Percentiles rank a stretch among this genome's conserved stretches.
These are phyloP conservation scores for Umbelopsis isabellina DNA, from an alignment of 192 early-diverging fungal species.

Conservation along the genomic window DNA sequence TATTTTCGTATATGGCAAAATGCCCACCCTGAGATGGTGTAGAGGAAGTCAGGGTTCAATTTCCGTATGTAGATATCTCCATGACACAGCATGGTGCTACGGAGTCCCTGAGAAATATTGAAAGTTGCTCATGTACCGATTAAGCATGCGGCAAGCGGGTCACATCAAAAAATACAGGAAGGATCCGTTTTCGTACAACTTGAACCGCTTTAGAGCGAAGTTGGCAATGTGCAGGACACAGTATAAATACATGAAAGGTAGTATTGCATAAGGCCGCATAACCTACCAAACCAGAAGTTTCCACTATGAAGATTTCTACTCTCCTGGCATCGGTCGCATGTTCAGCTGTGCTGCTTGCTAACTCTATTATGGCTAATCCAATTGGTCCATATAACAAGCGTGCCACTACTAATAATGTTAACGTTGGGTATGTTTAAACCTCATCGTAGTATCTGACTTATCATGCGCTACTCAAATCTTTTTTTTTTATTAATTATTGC, in stretches of 20 bases:
- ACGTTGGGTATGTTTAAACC: constrained; percentile 24
- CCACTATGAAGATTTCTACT: constrained; percentile 20
- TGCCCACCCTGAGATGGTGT: neutral
- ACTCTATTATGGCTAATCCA: constrained; percentile 11
- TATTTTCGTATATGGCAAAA: too few relatives aligned
- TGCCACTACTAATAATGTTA: constrained; percentile 18
- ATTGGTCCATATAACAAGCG: neutral
- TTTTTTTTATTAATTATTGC: neutral
- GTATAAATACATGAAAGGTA: too few relatives aligned
- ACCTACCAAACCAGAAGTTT: neutral
- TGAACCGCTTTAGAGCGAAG: too few relatives aligned
- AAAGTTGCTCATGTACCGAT: too few relatives aligned
- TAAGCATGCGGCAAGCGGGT: too few relatives aligned
- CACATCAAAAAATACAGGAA: too few relatives aligned
- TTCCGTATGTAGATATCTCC: constrained; percentile 19
- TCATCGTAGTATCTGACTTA: neutral
- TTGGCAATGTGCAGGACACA: too few relatives aligned
- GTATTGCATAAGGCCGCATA: neutral
- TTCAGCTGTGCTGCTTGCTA: constrained; percentile 21
- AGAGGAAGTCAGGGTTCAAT: constrained; percentile 4
- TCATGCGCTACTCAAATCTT: too few relatives aligned
- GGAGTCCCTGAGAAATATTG: neutral
- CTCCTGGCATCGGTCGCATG: constrained; percentile 21
- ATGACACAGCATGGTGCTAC: constrained; percentile 10
- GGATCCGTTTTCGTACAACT: too few relatives aligned